Percentiles rank a stretch among this genome's conserved stretches.
These are phyloP conservation scores for Populus hybrid DNA, from an alignment of 441 rosid genomes.

Conservation along the genomic window DNA sequence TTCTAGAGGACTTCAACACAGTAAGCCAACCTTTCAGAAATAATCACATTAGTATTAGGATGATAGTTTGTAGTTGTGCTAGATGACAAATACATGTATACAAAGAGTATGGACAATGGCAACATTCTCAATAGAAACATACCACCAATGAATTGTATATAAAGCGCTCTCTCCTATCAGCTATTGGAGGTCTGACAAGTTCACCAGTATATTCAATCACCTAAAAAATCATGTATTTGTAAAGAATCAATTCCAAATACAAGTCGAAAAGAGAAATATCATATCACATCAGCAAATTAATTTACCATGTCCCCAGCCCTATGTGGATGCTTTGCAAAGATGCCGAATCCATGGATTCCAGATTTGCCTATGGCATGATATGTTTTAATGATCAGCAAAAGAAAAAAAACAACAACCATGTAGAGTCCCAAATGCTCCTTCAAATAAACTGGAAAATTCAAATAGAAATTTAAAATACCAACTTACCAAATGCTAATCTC, in stretches of 20 bases:
- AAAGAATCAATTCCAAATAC: background rate
- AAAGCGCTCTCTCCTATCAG: constrained; percentile 93
- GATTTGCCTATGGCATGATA: constrained; percentile 69
- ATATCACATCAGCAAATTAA: constrained; percentile 15
- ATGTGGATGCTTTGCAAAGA: constrained; percentile 92
- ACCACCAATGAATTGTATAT: constrained; percentile 99
- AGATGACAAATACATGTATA: constrained; percentile 5
- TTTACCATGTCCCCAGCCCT: constrained; percentile 98
- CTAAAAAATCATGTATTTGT: constrained; percentile 35
- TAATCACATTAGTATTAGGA: background rate
- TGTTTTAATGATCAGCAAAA: constrained; percentile 18
- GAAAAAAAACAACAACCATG: constrained; percentile 2
- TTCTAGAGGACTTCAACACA: background rate
- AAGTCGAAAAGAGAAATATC: background rate
- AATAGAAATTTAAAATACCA: constrained; percentile 1
- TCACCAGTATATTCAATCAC: constrained; percentile 96
- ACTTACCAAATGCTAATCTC: constrained; percentile 97
- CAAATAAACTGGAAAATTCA: background rate
- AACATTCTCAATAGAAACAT: constrained; percentile 33
- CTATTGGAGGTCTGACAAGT: constrained; percentile 93
- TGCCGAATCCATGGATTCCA: constrained; percentile 98
- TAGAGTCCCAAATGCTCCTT: background rate
- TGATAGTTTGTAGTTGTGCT: background rate
- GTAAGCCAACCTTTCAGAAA: background rate
- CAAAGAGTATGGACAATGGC: constrained; percentile 2